Conservation (phyloP, 306 rosid genomes). For the Phaseolus lunatus region DNA sequence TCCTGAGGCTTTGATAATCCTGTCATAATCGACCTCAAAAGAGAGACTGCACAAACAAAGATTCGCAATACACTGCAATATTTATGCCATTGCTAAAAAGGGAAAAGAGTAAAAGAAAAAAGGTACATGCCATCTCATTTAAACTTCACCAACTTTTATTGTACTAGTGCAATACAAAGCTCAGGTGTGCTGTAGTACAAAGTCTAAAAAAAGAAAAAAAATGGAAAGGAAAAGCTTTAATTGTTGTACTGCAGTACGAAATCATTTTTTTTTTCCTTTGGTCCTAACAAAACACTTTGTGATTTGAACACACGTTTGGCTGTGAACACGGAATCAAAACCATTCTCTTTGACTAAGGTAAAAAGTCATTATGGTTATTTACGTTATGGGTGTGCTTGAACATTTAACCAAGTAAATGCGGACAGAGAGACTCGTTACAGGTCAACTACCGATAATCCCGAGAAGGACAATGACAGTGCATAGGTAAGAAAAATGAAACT, state of each 20-base stretch:
- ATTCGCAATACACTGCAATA: not conserved
- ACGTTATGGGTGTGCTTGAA: not conserved
- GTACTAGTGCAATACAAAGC: conserved; percentile 25
- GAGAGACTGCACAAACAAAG: not conserved
- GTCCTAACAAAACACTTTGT: not conserved
- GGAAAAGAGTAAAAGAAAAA: not conserved
- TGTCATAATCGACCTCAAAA: conserved; percentile 7
- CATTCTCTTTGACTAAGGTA: not conserved
- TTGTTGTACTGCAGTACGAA: conserved; percentile 40
- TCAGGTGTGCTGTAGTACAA: conserved; percentile 24
- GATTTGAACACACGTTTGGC: conserved; percentile 29
- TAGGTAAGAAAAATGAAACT: not conserved
- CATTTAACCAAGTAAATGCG: not conserved
- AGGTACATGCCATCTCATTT: conserved; percentile 26
- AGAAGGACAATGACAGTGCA: not conserved
- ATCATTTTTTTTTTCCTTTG: not conserved
- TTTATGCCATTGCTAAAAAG: not conserved
- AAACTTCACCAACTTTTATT: not conserved
- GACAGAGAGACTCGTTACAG: not conserved
- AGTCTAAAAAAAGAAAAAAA: not conserved
- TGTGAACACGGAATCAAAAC: conserved; percentile 2
- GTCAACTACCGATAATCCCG: not conserved
- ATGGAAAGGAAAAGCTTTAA: too few species aligned
- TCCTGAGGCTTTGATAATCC: not conserved
- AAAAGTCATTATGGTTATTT: not conserved